phyloP scores from a whole-genome alignment of 345 rosid genomes.

The Raphanus raphanistrum region DNA sequence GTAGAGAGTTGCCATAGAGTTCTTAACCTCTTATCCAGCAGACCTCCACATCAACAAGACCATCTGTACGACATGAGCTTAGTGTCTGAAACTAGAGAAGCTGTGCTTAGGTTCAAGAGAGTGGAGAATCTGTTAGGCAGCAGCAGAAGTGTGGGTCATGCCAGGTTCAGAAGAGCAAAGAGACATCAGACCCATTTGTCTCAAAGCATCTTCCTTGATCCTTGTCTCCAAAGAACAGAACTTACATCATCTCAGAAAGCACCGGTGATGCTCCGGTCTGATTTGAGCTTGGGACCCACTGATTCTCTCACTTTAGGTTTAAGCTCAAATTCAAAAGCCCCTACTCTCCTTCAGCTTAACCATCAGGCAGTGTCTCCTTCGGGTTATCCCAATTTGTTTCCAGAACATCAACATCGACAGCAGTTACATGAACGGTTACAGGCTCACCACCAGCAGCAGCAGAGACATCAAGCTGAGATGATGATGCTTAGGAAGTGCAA shows the following conservation, averaged over 20 bases:
- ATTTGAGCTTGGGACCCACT: conserved; percentile 41
- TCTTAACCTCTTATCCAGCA: conserved; percentile 49
- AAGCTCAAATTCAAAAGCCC: conserved; percentile 57
- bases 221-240: conserved; percentile 41
- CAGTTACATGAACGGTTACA: conserved; percentile 50
- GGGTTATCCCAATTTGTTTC: too few species aligned
- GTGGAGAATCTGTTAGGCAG: conserved; percentile 64
- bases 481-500: conserved; percentile 61
- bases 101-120: conserved; percentile 84
- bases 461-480: conserved; percentile 75
- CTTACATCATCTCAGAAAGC: conserved; percentile 39
- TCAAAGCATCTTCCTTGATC: conserved; percentile 54
- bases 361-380: conserved; percentile 27
- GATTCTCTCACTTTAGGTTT: conserved; percentile 57
- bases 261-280: conserved; percentile 48
- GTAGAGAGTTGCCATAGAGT: conserved; percentile 87
- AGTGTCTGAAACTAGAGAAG: conserved; percentile 72
- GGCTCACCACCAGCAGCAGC: conserved; percentile 51
- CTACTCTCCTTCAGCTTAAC: conserved; percentile 48
- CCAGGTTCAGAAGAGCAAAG: conserved; percentile 81
- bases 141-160: conserved; percentile 72
- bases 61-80: conserved; percentile 59
- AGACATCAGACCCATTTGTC: conserved; percentile 49
- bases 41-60: conserved; percentile 60
- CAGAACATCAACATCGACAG: conserved; percentile 12